Conservation (phyloP, 805 yeast species). For the Scheffersomyces amazonensis region DNA sequence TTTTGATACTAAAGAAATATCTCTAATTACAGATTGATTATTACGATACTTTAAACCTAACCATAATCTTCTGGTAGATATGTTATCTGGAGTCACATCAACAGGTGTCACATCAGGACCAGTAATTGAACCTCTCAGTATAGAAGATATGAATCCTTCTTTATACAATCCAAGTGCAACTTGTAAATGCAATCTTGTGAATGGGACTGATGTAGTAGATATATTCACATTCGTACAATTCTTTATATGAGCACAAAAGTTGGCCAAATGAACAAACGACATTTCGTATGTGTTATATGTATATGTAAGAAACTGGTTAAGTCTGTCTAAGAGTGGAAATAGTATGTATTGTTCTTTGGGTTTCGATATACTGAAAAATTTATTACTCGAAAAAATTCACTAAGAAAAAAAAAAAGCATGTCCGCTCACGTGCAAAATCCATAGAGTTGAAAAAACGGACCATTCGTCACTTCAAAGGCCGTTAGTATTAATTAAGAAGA, state of each 20-base stretch:
- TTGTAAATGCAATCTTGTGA: conserved; percentile 77
- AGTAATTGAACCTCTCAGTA: conserved; percentile 77
- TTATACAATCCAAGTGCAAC: conserved; percentile 81
- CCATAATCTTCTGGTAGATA: conserved; percentile 87
- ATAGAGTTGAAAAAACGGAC: too few species aligned
- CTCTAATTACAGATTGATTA: conserved; percentile 70
- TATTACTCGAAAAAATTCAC: too few species aligned
- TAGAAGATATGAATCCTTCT: conserved; percentile 82
- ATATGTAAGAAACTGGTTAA: too few species aligned
- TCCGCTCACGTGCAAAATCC: too few species aligned
- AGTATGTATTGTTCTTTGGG: too few species aligned
- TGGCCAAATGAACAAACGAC: conserved; percentile 84
- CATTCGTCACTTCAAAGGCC: too few species aligned
- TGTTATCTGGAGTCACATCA: conserved; percentile 82
- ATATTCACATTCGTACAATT: conserved; percentile 77
- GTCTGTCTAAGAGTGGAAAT: too few species aligned
- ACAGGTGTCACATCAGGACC: conserved; percentile 82
- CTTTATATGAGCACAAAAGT: conserved; percentile 84
- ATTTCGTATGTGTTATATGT: too few species aligned
- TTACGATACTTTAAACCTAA: conserved; percentile 85
- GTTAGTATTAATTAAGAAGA: too few species aligned
- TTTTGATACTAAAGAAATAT: conserved; percentile 71
- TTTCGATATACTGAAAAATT: too few species aligned
- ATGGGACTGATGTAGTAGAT: conserved; percentile 77
- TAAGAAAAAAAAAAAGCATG: too few species aligned